Base-by-base conservation (phyloP, 306 rosid species). In the Castanea crenata region DNA sequence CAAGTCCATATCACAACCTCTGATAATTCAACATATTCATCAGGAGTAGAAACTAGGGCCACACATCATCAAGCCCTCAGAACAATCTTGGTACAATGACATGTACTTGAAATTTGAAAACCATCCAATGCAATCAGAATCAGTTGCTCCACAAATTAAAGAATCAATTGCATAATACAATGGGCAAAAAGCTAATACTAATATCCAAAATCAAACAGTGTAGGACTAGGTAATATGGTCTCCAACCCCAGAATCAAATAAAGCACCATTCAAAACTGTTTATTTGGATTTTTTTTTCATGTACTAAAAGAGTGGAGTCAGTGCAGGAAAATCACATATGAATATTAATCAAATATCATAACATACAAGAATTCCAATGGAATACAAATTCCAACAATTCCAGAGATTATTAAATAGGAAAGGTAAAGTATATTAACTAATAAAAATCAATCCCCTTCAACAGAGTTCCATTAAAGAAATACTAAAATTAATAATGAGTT, bases 211-310 rank as follows among this genome's bases (percentile, higher is more conserved):
- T 31, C 32, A 79, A 38, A 11, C 23, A 69, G 19, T 12, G 23
- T 63, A 79, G 74, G 29, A 75, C 27, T 69, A 25, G 25, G 18
- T 13, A 23, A 71, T 21, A 21, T 78, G 15, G 10, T 56, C 57
- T 71, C 72, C 56, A 14, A 51, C 19, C 21, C 65, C 32, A 63
- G 71, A 18, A 58, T 44, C 23, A 59, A 55, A 31, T 15, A 35
- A 76, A 51, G 76, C n/a, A n/a, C 82, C 76, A 55, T 74, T 77
- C 74, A 78, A 69, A 81, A 81, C 77, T 41, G 72, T 67, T 64
- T 59, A 13, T 49, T 12, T 49, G 4, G 72, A 61, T 64, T 3
- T 35, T 34, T 71, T 78, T 62, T 11, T 14, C 38, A 73, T 38
- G 63, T 52, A 27, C 51, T 14, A 59, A 76, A 55, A 77, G 57